Conservation (phyloP, 2,329 filamentous ascomycete species). For the Aureobasidium pullulans region DNA sequence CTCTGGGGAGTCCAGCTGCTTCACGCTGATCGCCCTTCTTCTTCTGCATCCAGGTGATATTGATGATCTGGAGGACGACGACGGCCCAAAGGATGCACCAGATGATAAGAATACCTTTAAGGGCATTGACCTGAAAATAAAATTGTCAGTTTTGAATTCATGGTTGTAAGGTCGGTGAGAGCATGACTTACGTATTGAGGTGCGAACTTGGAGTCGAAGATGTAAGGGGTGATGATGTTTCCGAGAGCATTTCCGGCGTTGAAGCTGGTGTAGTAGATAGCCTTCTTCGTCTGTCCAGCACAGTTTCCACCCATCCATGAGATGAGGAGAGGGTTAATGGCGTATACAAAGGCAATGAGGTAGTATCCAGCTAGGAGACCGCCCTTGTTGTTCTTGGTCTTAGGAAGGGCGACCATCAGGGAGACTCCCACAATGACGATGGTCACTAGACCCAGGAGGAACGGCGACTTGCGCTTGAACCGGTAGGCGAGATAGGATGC, state of each 20-base stretch:
- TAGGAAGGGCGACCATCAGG: conserved; percentile 12
- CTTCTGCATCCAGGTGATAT: conserved; percentile 10
- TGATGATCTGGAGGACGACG: background rate
- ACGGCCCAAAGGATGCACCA: conserved; percentile 13
- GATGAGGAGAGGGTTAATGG: conserved; percentile 14
- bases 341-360: conserved; percentile 14
- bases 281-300: conserved; percentile 16
- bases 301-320: conserved; percentile 15
- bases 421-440: conserved; percentile 14
- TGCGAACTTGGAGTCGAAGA: conserved; percentile 12
- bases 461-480: conserved; percentile 16
- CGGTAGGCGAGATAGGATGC: conserved; percentile 14
- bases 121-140: conserved; percentile 14
- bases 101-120: conserved; percentile 13
- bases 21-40: conserved; percentile 15
- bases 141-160: too few relatives aligned
- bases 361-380: conserved; percentile 14
- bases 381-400: conserved; percentile 15
- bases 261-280: conserved; percentile 14
- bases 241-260: conserved; percentile 14
- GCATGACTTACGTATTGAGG: conserved; percentile 15
- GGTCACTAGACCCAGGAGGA: conserved; percentile 13
- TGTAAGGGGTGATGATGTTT: conserved; percentile 16
- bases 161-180: too few relatives aligned
- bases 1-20: conserved; percentile 9